Percentiles rank a stretch among this genome's conserved stretches.
Evolutionary conservation across 1,139 yeast genomes (phyloP).

Genomic region (Cylindricascospora bacillispora): DNA sequence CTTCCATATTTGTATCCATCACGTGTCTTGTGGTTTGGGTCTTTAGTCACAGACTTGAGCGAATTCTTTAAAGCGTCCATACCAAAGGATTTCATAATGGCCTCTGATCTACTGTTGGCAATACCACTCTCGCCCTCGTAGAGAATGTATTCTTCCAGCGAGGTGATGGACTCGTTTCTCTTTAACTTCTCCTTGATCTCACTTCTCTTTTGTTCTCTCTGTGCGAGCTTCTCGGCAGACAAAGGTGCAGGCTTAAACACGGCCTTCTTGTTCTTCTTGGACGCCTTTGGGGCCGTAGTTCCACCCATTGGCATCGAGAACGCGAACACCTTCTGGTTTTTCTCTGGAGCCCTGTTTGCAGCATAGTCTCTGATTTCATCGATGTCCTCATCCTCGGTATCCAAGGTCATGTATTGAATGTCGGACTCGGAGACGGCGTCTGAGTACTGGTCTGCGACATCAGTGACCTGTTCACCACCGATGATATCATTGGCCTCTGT

Average conservation of each 20-base stretch:
- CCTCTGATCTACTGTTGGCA: slow-evolving; percentile 56
- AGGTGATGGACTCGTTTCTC: slow-evolving; percentile 45
- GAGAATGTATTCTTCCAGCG: slow-evolving; percentile 50
- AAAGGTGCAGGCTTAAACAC: slow-evolving; percentile 2
- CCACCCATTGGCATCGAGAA: slow-evolving; percentile 35
- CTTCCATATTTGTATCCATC: slow-evolving; percentile 26
- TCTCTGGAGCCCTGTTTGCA: slow-evolving; percentile 3
- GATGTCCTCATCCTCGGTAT: slow-evolving; percentile 3
- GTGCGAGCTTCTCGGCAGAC: slow-evolving; percentile 8
- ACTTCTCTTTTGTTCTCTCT: slow-evolving; percentile 13
- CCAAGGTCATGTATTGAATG: slow-evolving; percentile 1
- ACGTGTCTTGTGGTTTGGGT: slow-evolving; percentile 11
- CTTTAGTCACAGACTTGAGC: slow-evolving; percentile 13
- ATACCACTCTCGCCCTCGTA: slow-evolving; percentile 45
- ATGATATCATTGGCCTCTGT: slow-evolving; percentile 2
- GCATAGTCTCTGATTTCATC: slow-evolving; percentile 6
- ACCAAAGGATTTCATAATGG: slow-evolving; percentile 50
- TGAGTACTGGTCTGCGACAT: slow-evolving; percentile 1
- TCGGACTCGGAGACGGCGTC: background rate
- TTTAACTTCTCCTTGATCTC: slow-evolving; percentile 36
- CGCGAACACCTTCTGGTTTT: slow-evolving; percentile 29
- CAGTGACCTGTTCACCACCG: slow-evolving; percentile 3
- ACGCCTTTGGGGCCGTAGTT: slow-evolving; percentile 9
- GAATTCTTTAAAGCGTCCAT: slow-evolving; percentile 28
- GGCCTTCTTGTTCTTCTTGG: background rate